Evolutionary conservation across 2,329 filamentous ascomycete genomes (phyloP), one percentile per base, ranked within the genome.

Genomic region (Chalara sp.): DNA sequence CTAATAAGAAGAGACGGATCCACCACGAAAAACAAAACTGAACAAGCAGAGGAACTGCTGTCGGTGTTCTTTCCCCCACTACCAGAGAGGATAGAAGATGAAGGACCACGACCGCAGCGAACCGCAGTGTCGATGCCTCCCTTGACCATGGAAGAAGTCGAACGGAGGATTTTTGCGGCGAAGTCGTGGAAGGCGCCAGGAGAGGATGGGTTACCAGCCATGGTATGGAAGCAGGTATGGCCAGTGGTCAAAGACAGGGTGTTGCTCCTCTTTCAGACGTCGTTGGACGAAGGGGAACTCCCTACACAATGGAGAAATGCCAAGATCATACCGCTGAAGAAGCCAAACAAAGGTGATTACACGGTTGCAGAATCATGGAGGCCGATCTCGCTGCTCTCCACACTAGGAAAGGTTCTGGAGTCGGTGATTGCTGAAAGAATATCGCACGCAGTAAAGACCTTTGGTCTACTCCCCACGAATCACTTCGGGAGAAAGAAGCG

Each of bases 31-130:
- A 29, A 47, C 46, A 8, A 47, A 8, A 28, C 30, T 13, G 46
- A 47, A 40, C 46, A 47, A 35, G 46, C 33, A 37, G 33, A 47
- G 30, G 32, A 47, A 40, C 33, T 47, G 12, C n/a, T 47, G 31
- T 21, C 32, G 11, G 40, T 13, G 31, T 47, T 47, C 46, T 47
- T 47, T 30, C 46, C 46, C 13, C 32, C 32, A 39, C 46, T 47
- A 29, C 46, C 32, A 39, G 46, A 47, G 32, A 41, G 6, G 8
- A 47, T 47, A 29, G n/a, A 47, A 13, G 46, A 47, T 29, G 32
- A 47, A 47, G 46, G 46, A 29, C 28, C 12, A 37, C 13, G 46
- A 40, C 46, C 12, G 29, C 32, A 47, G 40, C 37, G 46, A 35
- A 30, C 46, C 13, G 32, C 32, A 12, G 31, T 47, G 28, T 28